Evolutionary conservation across 805 yeast species (phyloP).

Genomic region (Komagataella mondaviorum): DNA sequence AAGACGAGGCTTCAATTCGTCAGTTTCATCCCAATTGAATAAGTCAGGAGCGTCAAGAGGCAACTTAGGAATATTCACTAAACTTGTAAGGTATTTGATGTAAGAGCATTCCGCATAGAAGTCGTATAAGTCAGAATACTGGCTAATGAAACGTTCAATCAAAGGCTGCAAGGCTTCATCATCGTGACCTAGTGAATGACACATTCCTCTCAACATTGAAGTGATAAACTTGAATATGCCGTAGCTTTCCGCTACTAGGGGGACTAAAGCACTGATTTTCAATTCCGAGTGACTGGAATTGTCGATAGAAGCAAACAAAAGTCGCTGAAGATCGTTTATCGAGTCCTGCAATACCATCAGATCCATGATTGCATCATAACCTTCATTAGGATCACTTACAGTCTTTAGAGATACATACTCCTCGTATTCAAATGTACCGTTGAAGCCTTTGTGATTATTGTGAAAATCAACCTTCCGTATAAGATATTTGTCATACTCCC

Average conservation of each 20-base stretch:
- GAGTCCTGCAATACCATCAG: conserved; percentile 77
- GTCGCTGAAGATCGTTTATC: conserved; percentile 63
- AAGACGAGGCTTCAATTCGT: conserved; percentile 14
- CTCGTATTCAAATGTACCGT: conserved; percentile 92
- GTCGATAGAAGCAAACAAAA: conserved; percentile 59
- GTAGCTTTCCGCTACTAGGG: conserved; percentile 80
- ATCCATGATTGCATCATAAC: conserved; percentile 80
- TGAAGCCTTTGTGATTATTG: conserved; percentile 74
- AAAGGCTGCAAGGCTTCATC: conserved; percentile 59
- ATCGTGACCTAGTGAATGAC: conserved; percentile 50
- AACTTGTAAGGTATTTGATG: conserved; percentile 64
- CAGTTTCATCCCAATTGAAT: conserved; percentile 29
- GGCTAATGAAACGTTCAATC: conserved; percentile 55
- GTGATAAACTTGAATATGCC: conserved; percentile 85
- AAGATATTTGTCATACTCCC: conserved; percentile 61
- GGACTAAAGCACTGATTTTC: conserved; percentile 76
- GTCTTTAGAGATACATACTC: conserved; percentile 82
- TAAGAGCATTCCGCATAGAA: conserved; percentile 87
- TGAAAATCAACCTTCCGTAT: conserved; percentile 73
- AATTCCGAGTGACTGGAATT: conserved; percentile 54
- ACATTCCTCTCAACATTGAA: conserved; percentile 81
- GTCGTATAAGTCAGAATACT: conserved; percentile 57
- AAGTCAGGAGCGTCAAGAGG: conserved; percentile 48
- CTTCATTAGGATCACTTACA: conserved; percentile 90
- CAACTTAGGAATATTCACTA: conserved; percentile 68